A percentile compares a stretch with the other conserved stretches of the same genome.
Conservation (phyloP, 345 rosid species). For the Mangifera indica region DNA sequence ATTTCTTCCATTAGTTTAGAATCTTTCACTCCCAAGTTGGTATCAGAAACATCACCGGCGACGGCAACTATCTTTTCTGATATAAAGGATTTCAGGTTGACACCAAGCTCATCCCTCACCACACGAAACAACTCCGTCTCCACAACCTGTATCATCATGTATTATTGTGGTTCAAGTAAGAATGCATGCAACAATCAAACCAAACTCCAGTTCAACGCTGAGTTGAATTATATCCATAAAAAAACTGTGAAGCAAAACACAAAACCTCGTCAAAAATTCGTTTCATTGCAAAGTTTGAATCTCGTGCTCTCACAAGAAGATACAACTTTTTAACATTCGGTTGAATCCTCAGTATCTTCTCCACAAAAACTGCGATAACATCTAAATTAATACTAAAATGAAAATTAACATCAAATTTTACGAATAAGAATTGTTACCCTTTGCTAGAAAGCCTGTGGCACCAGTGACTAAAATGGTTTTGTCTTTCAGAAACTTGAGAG, state of each 20-base stretch:
- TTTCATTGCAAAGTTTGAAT: background rate
- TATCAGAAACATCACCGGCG: slow-evolving; percentile 31
- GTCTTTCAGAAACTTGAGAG: no score
- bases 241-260: background rate
- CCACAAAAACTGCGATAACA: background rate
- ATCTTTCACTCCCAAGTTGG: slow-evolving; percentile 32
- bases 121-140: slow-evolving; percentile 24
- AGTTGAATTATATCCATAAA: no score
- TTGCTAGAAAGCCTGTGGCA: no score
- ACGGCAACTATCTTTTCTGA: slow-evolving; percentile 21
- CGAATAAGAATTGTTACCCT: no score
- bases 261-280: background rate
- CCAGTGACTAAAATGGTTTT: no score
- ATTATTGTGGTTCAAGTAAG: no score
- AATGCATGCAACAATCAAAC: no score
- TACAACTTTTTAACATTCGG: background rate
- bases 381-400: no score
- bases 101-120: slow-evolving; percentile 21
- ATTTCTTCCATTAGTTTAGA: slow-evolving; percentile 28
- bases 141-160: no score
- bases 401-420: no score
- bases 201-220: no score
- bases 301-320: background rate
- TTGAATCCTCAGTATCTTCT: background rate
- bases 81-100: slow-evolving; percentile 12